Base-by-base conservation (phyloP, 352 stramenopile genomes). In the Globisporangium recalcitrans region DNA sequence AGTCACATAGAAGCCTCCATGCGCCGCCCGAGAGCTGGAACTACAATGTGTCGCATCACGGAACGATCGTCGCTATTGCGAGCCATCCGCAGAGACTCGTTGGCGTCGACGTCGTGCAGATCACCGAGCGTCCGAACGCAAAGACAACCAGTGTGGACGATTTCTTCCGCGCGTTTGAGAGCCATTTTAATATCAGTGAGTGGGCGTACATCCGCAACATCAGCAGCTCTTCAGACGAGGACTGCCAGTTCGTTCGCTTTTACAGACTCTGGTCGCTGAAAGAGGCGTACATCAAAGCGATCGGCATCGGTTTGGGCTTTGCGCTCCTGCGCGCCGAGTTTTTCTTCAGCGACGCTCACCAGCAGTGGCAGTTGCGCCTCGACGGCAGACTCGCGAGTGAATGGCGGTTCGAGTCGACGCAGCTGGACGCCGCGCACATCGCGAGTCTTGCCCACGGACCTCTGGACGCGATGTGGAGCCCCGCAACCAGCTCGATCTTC, bases 21-120 rank as follows among this genome's bases (percentile, higher is more conserved):
- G 21, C 40, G 1, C 32, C 72, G 11, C 58, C 67, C 49, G 24
- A 52, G 29, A 60, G 36, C 16, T 93, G 84, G 82, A 93, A 93
- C 61, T 93, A 83, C 70, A 93, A 91, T 47, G 82, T 90, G 26
- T 93, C 84, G 5, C 84, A 93, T 52, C 80, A 93, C 38, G 82
- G 80, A 22, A 75, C 69, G 1, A 47, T 93, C 40, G 82, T 90
- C 16, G 82, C 79, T 4, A 90, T 93, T 61, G 82, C 67, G 19
- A 74, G 73, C 36, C 63, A 84, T 36, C 55, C 69, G 7, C 53
- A 58, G 11, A 31, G 38, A 24, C 73, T 87, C 32, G 71, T 93
- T 2, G 84, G 84, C n/a, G 77, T 93, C 26, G 84, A 93, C 57
- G 77, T 93, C 48, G 71, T 91, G 26, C 70, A 77, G 36, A 13